Evolutionary conservation across 164 flowering plant species (phyloP), one percentile per base, ranked within the genome.

Genomic region (Magnolia changhungtana): DNA sequence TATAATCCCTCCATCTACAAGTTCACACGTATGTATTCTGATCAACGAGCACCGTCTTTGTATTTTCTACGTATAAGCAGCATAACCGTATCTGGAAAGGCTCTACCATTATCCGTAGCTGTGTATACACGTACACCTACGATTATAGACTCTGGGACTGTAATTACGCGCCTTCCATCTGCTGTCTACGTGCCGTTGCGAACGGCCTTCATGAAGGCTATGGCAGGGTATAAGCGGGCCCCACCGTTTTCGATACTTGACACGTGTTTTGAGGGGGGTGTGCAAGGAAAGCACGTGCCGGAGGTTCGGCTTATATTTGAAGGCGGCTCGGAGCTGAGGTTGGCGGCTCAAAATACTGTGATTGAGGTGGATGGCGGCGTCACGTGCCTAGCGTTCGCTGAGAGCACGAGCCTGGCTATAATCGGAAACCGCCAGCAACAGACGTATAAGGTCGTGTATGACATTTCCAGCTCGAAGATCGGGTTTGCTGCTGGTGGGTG

Each of bases 121-220:
- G 37, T 45, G 89, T 77, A 83, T 72, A 45, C 63, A 14, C 76
- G 24, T 1, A 63, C 77, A 4, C 74, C 83, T 0, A 85, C 87
- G 10, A 85, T 88, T 59, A 84, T 89, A 49, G 92, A 89, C 83
- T 85, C 90, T 6, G 90, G 90, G 7, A 89, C 92, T 0, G 89
- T 86, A 10, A 85, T 89, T 63, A 81, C 90, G 0, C 81, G 89
- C 6, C 73, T 89, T 63, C 88, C 90, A 1, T 0, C 18, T 19
- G 19, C 82, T 0, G 76, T 79, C 4, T 87, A 89, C 69, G 18
- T 72, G 6, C 79, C 85, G 8, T 75, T 89, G 14, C n/a, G 45
- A 4, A 20, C 37, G 8, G 84, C 86, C 0, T 81, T 89, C 45
- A 69, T 13, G 37, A 68, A 67, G 51, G 37, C 74, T 24, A 83